phyloP scores from a whole-genome alignment of 495 filamentous ascomycete genomes.

The Cudoniella acicularis region DNA sequence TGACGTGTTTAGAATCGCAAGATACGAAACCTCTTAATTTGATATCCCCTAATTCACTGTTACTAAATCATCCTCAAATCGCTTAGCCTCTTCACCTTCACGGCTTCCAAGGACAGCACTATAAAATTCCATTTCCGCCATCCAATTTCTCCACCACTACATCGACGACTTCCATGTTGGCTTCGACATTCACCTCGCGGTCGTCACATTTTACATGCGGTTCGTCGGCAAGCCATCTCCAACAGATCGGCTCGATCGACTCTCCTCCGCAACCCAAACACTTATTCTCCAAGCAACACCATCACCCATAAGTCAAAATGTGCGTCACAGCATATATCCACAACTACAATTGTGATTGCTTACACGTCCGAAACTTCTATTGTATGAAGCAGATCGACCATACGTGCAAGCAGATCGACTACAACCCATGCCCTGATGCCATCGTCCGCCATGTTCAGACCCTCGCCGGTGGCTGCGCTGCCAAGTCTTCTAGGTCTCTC shows the following conservation, averaged over 20 bases:
- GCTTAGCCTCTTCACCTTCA: too few species aligned
- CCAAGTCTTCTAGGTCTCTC: neutral
- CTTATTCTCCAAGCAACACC: neutral
- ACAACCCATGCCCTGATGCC: conserved; percentile 5
- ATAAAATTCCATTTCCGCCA: too few species aligned
- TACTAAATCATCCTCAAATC: too few species aligned
- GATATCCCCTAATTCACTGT: too few species aligned
- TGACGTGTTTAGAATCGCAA: too few species aligned
- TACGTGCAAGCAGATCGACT: conserved; percentile 5
- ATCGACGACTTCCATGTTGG: too few species aligned
- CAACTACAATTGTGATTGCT: neutral
- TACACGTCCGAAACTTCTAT: neutral
- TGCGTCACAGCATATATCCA: neutral
- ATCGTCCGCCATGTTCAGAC: neutral
- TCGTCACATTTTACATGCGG: too few species aligned
- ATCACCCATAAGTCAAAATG: neutral
- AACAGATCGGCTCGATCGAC: neutral
- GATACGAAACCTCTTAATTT: too few species aligned
- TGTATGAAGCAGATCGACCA: neutral
- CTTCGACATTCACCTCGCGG: too few species aligned
- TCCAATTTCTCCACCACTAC: too few species aligned
- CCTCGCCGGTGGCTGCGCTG: neutral
- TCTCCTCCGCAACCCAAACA: neutral
- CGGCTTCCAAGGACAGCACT: too few species aligned
- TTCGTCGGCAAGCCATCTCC: neutral